Evolutionary conservation across 1,284 basidiomycete species (phyloP).

Genomic region (Inonotus hispidus): DNA sequence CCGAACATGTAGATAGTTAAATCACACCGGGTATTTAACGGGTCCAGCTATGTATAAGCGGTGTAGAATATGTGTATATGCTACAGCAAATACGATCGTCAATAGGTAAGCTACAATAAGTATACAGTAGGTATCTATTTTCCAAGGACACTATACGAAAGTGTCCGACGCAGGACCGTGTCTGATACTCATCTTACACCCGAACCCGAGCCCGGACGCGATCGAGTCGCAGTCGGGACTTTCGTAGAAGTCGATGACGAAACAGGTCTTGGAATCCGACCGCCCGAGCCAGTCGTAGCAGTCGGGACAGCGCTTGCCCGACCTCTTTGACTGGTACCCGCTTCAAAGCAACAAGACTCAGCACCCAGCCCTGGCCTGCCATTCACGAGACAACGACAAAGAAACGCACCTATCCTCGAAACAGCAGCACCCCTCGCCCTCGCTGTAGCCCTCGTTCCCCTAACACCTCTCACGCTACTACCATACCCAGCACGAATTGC

Average conservation of each 20-base stretch:
- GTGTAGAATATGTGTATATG: too few species aligned
- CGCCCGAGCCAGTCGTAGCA: neutral
- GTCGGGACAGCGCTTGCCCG: conserved; percentile 1
- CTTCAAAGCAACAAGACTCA: neutral
- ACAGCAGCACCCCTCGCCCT: conserved; percentile 30
- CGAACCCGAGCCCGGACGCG: conserved; percentile 4
- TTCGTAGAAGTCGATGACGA: conserved; percentile 5
- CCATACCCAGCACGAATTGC: conserved; percentile 36
- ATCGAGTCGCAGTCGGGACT: neutral
- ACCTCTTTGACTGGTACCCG: neutral
- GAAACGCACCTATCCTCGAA: conserved; percentile 1
- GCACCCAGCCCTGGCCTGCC: neutral
- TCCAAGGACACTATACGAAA: neutral
- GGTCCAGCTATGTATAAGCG: too few species aligned
- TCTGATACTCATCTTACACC: too few species aligned
- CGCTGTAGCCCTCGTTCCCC: conserved; percentile 48
- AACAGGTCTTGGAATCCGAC: conserved; percentile 7
- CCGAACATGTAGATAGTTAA: too few species aligned
- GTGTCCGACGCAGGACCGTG: neutral
- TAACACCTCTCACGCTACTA: conserved; percentile 46
- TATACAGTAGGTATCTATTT: too few species aligned
- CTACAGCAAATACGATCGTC: too few species aligned
- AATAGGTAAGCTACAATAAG: too few species aligned
- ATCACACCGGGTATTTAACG: too few species aligned
- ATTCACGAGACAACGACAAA: neutral